Percentiles rank a stretch among this genome's conserved stretches.
Conservation (phyloP, 805 yeast species). For the Wickerhamiella azymoides region DNA sequence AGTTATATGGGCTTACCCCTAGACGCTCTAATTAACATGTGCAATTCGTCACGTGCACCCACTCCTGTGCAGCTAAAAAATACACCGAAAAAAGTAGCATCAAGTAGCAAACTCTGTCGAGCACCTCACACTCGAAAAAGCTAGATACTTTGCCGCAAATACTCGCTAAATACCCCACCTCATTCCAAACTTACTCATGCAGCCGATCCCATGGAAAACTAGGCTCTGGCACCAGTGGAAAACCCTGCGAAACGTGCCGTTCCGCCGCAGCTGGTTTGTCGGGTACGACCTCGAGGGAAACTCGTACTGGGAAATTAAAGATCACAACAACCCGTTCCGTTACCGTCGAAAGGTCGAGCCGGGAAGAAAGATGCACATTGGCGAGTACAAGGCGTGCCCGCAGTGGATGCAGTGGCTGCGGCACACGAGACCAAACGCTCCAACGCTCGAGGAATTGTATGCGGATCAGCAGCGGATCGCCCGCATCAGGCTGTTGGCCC, state of each 20-base stretch:
- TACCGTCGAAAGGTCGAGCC: conserved; percentile 36
- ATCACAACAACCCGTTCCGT: conserved; percentile 36
- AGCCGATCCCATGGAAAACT: conserved; percentile 13
- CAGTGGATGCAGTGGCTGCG: conserved; percentile 79
- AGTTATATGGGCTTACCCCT: no score
- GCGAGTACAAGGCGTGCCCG: conserved; percentile 25
- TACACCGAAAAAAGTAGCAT: no score
- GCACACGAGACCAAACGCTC: conserved; percentile 43
- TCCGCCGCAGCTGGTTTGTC: conserved; percentile 52
- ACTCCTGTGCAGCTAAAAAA: no score
- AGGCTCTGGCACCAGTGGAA: conserved; percentile 35
- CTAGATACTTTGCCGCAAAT: no score
- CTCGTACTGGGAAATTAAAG: conserved; percentile 69
- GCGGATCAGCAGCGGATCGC: conserved; percentile 44
- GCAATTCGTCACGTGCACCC: no score
- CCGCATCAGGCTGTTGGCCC: conserved; percentile 37
- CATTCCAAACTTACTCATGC: background rate
- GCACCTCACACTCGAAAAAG: no score
- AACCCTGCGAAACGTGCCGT: conserved; percentile 50
- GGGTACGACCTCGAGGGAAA: conserved; percentile 71
- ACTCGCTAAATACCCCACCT: no score
- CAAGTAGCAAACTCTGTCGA: no score
- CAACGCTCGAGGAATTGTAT: conserved; percentile 47
- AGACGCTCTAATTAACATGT: no score
- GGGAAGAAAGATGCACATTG: conserved; percentile 23